Evolutionary conservation across 2,329 filamentous ascomycete species (phyloP).

Genomic region (Sporothrix humicola): DNA sequence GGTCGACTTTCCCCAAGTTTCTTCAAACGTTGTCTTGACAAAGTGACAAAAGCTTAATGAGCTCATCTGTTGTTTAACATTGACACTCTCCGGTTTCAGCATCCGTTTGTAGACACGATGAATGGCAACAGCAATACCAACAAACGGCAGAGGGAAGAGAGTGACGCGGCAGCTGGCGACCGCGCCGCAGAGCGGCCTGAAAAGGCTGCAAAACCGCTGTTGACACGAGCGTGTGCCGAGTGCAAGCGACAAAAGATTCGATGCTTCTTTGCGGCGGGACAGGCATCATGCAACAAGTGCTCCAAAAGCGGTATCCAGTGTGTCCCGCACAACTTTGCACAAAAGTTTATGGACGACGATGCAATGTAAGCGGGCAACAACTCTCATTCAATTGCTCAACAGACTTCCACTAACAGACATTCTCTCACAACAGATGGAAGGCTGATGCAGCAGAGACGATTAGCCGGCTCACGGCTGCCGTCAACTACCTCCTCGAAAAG

Average conservation of each 20-base stretch:
- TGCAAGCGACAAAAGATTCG: conserved; percentile 10
- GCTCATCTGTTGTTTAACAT: too few relatives aligned
- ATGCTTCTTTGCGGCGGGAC: conserved; percentile 1
- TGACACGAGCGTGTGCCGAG: conserved; percentile 9
- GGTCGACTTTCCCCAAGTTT: neutral
- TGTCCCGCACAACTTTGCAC: conserved; percentile 4
- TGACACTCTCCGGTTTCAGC: neutral
- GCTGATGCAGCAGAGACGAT: conserved; percentile 3
- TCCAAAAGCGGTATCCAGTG: conserved; percentile 6
- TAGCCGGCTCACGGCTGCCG: neutral
- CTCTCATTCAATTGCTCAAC: too few relatives aligned
- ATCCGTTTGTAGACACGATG: neutral
- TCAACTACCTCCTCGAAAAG: conserved; percentile 10
- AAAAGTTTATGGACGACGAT: conserved; percentile 6
- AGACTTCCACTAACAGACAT: neutral
- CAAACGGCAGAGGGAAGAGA: neutral
- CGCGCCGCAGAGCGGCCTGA: neutral
- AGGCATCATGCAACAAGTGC: conserved; percentile 7
- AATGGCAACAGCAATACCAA: neutral
- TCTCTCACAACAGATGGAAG: neutral
- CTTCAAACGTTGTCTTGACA: neutral
- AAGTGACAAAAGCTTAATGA: too few relatives aligned
- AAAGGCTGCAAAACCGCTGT: neutral
- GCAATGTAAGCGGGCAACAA: neutral
- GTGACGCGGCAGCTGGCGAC: neutral